Percentiles rank a stretch among this genome's conserved stretches.
Conservation (phyloP, 73 alveolate genomes). For the Paramecium sonneborni region DNA sequence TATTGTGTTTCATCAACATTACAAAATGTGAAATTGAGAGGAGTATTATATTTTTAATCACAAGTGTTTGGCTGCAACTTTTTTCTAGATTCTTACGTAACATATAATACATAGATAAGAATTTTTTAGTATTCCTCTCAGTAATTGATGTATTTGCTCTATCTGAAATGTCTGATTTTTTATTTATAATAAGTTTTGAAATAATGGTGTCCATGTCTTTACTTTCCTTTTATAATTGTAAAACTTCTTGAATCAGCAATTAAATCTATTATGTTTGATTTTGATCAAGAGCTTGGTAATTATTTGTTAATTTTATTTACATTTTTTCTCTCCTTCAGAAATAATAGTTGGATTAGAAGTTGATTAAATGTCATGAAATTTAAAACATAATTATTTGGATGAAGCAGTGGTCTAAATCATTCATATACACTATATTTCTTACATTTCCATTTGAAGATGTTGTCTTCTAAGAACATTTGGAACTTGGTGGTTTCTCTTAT, state of each 20-base stretch:
- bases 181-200: neutral
- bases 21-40: neutral
- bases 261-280: neutral
- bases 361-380: neutral
- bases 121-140: neutral
- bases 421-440: neutral
- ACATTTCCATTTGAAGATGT: neutral
- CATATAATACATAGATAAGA: neutral
- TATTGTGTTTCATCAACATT: neutral
- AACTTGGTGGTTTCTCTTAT: neutral
- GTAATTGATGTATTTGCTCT: neutral
- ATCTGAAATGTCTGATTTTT: neutral
- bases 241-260: neutral
- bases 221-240: neutral
- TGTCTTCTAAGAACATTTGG: conserved; percentile 1
- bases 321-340: neutral
- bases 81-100: neutral
- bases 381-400: neutral
- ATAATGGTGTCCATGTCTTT: neutral
- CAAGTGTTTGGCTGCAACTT: neutral
- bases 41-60: neutral
- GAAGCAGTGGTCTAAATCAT: neutral
- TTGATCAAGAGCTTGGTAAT: neutral
- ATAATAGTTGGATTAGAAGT: neutral
- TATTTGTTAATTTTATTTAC: neutral